phyloP scores from a whole-genome alignment of 2,329 filamentous ascomycete species.

The Rhynchosporium agropyri region DNA sequence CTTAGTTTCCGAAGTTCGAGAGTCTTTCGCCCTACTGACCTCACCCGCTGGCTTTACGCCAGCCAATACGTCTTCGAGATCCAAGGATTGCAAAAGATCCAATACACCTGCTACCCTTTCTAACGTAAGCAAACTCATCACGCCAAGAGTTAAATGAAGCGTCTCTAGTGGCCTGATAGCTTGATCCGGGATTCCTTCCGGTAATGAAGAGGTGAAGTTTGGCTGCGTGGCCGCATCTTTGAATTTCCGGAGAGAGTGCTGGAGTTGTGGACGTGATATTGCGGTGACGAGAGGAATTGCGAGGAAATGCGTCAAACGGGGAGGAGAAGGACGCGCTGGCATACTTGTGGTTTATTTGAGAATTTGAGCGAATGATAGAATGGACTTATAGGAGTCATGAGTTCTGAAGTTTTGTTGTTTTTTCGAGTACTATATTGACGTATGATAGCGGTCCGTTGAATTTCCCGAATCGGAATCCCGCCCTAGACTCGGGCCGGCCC shows the following conservation, averaged over 20 bases:
- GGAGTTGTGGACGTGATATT: conserved; percentile 64
- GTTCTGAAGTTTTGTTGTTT: neutral
- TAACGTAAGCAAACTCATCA: conserved; percentile 70
- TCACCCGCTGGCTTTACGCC: conserved; percentile 45
- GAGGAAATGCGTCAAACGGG: conserved; percentile 70
- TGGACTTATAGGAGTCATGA: neutral
- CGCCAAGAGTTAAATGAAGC: conserved; percentile 82
- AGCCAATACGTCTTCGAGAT: conserved; percentile 47
- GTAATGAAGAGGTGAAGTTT: conserved; percentile 42
- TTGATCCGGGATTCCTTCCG: conserved; percentile 57
- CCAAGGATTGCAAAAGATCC: conserved; percentile 48
- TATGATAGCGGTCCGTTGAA: neutral
- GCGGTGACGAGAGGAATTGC: conserved; percentile 71
- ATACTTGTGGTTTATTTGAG: neutral
- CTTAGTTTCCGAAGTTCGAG: too few species aligned
- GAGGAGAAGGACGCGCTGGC: conserved; percentile 33
- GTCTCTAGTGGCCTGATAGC: conserved; percentile 79
- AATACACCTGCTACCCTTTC: conserved; percentile 52
- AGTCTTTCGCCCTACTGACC: too few species aligned
- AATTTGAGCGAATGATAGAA: neutral
- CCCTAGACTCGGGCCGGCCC: conserved; percentile 4
- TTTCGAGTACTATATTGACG: neutral
- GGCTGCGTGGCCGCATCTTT: conserved; percentile 49
- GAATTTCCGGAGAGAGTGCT: conserved; percentile 59
- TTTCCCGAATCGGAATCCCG: neutral